Evolutionary conservation across 495 filamentous ascomycete species (phyloP), one percentile per base, ranked within the genome.

Genomic region (Penicillium fimorum): DNA sequence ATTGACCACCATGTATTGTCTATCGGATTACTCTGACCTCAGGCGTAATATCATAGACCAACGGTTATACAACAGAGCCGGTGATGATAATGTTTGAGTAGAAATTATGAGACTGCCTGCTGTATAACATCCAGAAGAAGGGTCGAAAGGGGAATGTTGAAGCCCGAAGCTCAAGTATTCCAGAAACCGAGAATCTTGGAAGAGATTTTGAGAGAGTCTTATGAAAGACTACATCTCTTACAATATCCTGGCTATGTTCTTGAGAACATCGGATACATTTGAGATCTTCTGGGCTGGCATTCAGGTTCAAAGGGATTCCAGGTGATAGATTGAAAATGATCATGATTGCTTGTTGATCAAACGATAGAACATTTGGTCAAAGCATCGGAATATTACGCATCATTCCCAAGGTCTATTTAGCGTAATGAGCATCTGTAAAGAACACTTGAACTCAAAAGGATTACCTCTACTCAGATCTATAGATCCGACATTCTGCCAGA

Each of bases 401-500:
- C 4, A 5, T 15, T 35, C 6, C 1, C 13, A 35, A 15, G 12
- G 30, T 32, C 12, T 8, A 11, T 12, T 11, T 32, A 32, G 8
- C 10, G 5, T 40, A 9, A 17, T 40, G 17, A 4, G 20, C 18
- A 10, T 44, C 8, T 44, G 41, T 12, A 8, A 45, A 25, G 6
- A 5, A 24, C 2, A 27, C 3, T 7, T 27, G 25, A 24, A 45
- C 2, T n/a, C 24, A 15, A 24, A 45, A 5, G 22, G 20, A 13
- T 45, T 13, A 15, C 15, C 17, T 30, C 7, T 27, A 11, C 38
- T 13, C 5, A 15, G 6, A 25, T 12, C 20, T 45, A 35, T 45
- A 35, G 17, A 25, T 35, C 15, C 44, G 17, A 27, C 12, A 54
- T 54, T 54, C 33, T 54, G 52, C 52, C 52, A 53, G 20, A 53